Percentiles rank a stretch among this genome's conserved stretches.
Evolutionary conservation across 2,329 filamentous ascomycete species (phyloP).

Genomic region (Phialocephala subalpina): DNA sequence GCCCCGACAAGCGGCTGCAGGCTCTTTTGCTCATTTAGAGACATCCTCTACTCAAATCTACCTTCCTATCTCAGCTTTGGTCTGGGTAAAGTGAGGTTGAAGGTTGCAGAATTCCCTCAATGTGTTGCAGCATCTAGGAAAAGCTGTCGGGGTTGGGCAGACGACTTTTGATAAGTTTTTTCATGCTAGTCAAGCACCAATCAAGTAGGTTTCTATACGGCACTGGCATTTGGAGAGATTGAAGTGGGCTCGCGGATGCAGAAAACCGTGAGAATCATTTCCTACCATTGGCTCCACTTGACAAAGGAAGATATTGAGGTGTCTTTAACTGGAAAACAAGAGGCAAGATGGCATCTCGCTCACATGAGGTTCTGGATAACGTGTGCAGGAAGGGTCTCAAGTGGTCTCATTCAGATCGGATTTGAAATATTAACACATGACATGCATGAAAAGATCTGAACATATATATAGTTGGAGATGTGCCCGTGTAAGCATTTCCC

Average conservation of each 20-base stretch:
- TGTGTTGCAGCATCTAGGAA: background rate
- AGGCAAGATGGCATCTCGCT: background rate
- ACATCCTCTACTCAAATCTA: background rate
- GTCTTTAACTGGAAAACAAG: background rate
- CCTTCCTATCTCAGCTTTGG: background rate
- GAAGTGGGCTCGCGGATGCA: background rate
- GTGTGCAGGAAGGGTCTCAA: background rate
- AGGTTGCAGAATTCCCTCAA: background rate
- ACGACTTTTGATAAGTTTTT: background rate
- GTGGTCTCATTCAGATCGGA: background rate
- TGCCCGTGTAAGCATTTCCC: background rate
- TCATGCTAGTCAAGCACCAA: background rate
- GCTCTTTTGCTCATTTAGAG: background rate
- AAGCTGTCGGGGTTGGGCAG: background rate
- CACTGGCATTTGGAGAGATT: background rate
- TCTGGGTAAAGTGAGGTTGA: background rate
- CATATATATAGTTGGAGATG: background rate
- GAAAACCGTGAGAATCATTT: background rate
- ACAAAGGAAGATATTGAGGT: background rate
- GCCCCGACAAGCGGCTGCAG: background rate
- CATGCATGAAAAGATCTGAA: background rate
- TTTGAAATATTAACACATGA: background rate
- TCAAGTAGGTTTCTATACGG: background rate
- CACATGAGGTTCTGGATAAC: background rate
- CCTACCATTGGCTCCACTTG: background rate